Evolutionary conservation across 2,329 filamentous ascomycete genomes (phyloP), one percentile per base, ranked within the genome.

Genomic region (Cytospora paraplurivora): DNA sequence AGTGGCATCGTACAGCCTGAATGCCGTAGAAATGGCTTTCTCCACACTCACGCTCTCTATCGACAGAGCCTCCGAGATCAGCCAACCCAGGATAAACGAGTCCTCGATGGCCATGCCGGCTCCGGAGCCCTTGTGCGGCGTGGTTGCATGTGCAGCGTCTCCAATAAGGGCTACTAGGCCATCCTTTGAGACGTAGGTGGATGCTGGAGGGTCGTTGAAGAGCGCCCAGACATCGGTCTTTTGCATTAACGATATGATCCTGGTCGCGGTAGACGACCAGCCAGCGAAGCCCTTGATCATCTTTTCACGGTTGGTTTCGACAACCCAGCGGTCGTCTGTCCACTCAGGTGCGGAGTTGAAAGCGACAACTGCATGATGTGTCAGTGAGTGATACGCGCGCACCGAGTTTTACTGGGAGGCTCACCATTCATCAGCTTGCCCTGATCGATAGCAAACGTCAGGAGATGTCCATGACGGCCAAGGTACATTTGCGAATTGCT

Each of bases 21-120:
- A 87, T 0, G 78, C 78, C 27, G 74, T 73, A 52, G 87, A 84
- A 0, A 77, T 83, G 0, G 74, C 75, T 10, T 76, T 66, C 38
- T 49, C 71, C 0, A 81, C 70, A 7, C 62, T 33, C 1, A 67
- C 57, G 7, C 66, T 49, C 3, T 58, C 50, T 4, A 56, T 53
- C 13, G 32, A 50, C 19, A 62, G 37, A 19, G 63, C 66, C 21
- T 66, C 62, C 8, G 65, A 63, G 21, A 71, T 19, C 19, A 71
- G 62, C 27, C 64, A 41, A 0, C 66, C 66, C 17, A 71, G 62
- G 34, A 70, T 56, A 11, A 66, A 62, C 4, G 66, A 38, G 49
- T 70, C 69, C 59, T 71, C 69, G 44, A 71, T 66, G 8, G 67
- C 65, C 65, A 67, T 67, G 34, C 68, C 68, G 15, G 63, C 69